Percentiles rank a stretch among this genome's conserved stretches.
phyloP scores from a whole-genome alignment of 192 early-diverging fungal genomes.

The Rhizophagus clarus region DNA sequence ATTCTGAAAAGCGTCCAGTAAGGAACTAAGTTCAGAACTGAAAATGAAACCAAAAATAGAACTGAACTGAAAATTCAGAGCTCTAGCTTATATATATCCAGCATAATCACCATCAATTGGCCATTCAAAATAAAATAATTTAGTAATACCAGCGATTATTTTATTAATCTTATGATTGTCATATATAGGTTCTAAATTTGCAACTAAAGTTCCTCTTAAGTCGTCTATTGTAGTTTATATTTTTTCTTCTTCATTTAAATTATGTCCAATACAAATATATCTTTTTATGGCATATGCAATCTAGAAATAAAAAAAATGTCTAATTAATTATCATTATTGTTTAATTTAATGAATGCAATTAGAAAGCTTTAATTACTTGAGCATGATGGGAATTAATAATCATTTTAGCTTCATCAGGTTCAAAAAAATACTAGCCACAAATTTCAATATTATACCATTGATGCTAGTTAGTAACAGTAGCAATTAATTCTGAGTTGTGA shows the following conservation, averaged over 20 bases:
- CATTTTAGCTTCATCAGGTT: not conserved
- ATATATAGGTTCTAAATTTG: not conserved
- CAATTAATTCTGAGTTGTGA: not conserved
- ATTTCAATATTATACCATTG: conserved; percentile 10
- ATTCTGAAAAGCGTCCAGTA: no score
- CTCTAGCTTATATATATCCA: no score
- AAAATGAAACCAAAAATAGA: no score
- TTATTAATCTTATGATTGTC: conserved; percentile 9
- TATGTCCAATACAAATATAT: conserved; percentile 3
- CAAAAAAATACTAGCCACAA: not conserved
- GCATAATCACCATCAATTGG: not conserved
- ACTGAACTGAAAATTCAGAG: no score
- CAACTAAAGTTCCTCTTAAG: conserved; percentile 2
- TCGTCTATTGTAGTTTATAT: conserved; percentile 9
- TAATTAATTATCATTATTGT: no score
- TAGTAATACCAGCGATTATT: not conserved
- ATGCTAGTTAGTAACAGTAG: not conserved
- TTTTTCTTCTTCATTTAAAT: conserved; percentile 15
- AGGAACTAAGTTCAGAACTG: no score
- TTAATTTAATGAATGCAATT: no score
- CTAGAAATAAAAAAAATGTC: no score
- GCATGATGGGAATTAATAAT: no score
- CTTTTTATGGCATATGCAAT: not conserved
- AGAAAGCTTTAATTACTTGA: no score
- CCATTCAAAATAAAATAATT: conserved; percentile 17